Conservation (phyloP, 768 basidiomycete genomes). For the Xerocomellus chrysenteron region DNA sequence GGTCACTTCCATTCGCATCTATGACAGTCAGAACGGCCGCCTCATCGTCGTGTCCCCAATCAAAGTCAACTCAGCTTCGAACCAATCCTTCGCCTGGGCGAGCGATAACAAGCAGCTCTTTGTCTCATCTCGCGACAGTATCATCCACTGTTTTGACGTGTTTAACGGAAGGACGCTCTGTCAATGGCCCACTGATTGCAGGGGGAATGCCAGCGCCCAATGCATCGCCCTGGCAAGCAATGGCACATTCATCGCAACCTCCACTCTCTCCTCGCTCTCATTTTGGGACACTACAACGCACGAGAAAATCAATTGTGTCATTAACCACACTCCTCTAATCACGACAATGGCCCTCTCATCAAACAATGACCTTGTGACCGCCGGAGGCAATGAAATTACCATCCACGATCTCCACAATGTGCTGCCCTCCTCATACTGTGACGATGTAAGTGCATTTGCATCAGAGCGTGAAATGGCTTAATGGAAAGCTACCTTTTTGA, state of each 20-base stretch:
- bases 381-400: neutral
- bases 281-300: conserved; percentile 5
- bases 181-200: neutral
- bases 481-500: too few relatives aligned
- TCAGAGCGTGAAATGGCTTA: too few relatives aligned
- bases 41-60: neutral
- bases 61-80: neutral
- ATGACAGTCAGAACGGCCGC: neutral
- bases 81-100: neutral
- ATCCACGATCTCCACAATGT: neutral
- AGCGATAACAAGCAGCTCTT: neutral
- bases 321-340: neutral
- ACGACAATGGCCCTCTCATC: neutral
- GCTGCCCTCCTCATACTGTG: neutral
- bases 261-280: neutral
- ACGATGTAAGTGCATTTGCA: neutral
- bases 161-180: neutral
- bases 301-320: neutral
- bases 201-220: neutral
- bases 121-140: neutral
- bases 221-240: neutral
- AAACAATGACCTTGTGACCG: neutral
- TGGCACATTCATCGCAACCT: neutral
- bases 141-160: neutral
- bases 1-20: neutral